Evolutionary conservation across 495 filamentous ascomycete genomes (phyloP).

Genomic region (Cercophora scortea): DNA sequence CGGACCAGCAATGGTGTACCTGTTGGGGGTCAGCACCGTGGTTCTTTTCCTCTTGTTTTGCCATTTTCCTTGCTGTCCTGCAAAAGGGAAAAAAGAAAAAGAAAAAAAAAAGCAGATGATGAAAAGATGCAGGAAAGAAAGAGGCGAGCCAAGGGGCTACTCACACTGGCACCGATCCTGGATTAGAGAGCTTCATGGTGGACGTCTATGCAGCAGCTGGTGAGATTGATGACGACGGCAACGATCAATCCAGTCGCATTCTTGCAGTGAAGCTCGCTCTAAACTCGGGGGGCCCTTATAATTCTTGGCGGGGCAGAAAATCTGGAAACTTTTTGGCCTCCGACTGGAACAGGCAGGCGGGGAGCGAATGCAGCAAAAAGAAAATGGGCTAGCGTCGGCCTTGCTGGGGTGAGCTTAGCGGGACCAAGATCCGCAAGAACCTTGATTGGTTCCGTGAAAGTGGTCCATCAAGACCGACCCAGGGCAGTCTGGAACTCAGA

Average conservation of each 20-base stretch:
- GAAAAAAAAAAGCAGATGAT: neutral
- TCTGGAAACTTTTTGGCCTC: neutral
- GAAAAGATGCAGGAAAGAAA: no score
- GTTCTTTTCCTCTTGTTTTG: neutral
- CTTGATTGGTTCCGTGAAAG: no score
- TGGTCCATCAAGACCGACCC: no score
- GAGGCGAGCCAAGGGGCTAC: neutral
- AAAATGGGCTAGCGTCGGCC: neutral
- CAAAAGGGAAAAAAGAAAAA: no score
- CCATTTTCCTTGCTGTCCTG: no score
- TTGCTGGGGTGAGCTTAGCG: no score
- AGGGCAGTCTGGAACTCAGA: no score
- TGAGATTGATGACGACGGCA: neutral
- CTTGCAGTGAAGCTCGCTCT: neutral
- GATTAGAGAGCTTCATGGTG: neutral
- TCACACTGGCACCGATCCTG: slow-evolving; percentile 53
- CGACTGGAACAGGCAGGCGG: neutral
- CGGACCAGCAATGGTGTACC: slow-evolving; percentile 82
- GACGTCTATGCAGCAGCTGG: neutral
- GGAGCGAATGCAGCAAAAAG: neutral
- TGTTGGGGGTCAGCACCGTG: slow-evolving; percentile 1
- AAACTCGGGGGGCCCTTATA: no score
- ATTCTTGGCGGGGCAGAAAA: neutral
- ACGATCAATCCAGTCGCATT: neutral
- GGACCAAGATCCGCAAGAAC: neutral